These are phyloP conservation scores for Globisporangium nodosum DNA, from an alignment of 352 stramenopile genomes.

Conservation along the genomic window DNA sequence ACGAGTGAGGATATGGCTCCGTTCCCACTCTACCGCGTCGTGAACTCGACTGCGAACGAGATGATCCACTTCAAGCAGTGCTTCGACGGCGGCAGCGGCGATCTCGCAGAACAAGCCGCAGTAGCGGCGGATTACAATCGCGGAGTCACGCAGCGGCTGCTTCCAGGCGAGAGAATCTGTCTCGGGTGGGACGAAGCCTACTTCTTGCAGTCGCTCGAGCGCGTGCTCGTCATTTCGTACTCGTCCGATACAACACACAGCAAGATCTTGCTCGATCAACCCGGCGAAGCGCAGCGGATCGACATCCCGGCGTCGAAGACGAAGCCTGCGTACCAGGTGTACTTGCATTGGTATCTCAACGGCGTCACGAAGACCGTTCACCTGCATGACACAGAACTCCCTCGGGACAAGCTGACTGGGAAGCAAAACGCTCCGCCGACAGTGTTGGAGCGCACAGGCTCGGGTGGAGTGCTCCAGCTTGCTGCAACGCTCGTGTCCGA, in stretches of 20 bases:
- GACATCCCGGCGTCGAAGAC: conserved; percentile 43
- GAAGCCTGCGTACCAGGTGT: conserved; percentile 26
- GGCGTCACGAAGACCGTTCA: conserved; percentile 81
- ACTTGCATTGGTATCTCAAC: conserved; percentile 79
- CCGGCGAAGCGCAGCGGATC: conserved; percentile 53
- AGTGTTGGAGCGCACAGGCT: conserved; percentile 4
- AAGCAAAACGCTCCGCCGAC: conserved; percentile 23
- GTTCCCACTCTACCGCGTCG: conserved; percentile 72
- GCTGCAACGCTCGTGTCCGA: conserved; percentile 37
- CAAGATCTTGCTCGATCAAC: conserved; percentile 70
- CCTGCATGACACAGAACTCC: conserved; percentile 55
- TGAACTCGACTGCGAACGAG: conserved; percentile 66
- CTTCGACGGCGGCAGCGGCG: conserved; percentile 47
- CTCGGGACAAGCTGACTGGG: conserved; percentile 60
- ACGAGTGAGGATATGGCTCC: conserved; percentile 56
- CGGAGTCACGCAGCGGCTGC: conserved; percentile 56
- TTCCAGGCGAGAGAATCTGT: conserved; percentile 62
- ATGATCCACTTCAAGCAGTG: conserved; percentile 80
- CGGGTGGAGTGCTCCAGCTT: conserved; percentile 9
- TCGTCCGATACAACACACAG: conserved; percentile 32
- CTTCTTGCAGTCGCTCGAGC: conserved; percentile 62
- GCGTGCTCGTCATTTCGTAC: conserved; percentile 59
- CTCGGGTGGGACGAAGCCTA: conserved; percentile 87
- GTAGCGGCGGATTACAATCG: conserved; percentile 40
- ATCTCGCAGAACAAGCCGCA: conserved; percentile 40